A percentile compares a stretch with the other conserved stretches of the same genome.
phyloP scores from a whole-genome alignment of 2,329 filamentous ascomycete genomes.

The Nigrospora osmanthi region DNA sequence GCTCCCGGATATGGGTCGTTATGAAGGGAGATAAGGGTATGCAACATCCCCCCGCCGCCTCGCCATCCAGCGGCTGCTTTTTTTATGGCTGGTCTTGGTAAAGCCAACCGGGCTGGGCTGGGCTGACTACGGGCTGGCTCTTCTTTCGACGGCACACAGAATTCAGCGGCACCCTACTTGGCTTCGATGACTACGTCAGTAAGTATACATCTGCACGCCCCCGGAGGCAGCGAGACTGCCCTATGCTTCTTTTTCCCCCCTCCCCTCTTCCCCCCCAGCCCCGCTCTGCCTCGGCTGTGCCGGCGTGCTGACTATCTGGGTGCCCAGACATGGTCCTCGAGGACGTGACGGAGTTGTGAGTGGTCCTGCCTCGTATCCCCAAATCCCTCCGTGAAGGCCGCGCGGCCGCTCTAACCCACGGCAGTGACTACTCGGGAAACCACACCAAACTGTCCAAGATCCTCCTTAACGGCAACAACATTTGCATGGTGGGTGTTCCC shows the following conservation, averaged over 20 bases:
- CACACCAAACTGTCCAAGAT: constrained; percentile 91
- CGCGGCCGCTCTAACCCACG: constrained; percentile 12
- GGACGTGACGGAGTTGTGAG: constrained; percentile 90
- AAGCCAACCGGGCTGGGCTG: too few species aligned
- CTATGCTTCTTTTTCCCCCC: too few species aligned
- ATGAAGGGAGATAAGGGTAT: constrained; percentile 99
- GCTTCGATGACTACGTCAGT: constrained; percentile 99
- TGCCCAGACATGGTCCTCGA: constrained; percentile 89
- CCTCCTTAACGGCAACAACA: constrained; percentile 93
- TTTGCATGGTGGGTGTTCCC: constrained; percentile 90
- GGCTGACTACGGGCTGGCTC: too few species aligned
- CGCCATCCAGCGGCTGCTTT: too few species aligned
- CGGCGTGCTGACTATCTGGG: background rate
- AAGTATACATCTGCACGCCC: constrained; percentile 40
- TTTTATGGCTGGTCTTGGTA: too few species aligned
- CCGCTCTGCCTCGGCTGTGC: too few species aligned
- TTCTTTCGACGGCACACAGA: constrained; percentile 43
- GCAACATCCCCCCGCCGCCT: constrained; percentile 2
- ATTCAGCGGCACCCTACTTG: constrained; percentile 88
- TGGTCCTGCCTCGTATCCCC: background rate
- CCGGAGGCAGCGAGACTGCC: too few species aligned
- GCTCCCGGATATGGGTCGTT: constrained; percentile 95
- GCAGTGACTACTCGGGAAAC: constrained; percentile 81
- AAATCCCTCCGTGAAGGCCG: background rate
- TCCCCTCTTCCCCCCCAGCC: too few species aligned